phyloP scores from a whole-genome alignment of 441 rosid genomes.

The Caryocar brasiliense region DNA sequence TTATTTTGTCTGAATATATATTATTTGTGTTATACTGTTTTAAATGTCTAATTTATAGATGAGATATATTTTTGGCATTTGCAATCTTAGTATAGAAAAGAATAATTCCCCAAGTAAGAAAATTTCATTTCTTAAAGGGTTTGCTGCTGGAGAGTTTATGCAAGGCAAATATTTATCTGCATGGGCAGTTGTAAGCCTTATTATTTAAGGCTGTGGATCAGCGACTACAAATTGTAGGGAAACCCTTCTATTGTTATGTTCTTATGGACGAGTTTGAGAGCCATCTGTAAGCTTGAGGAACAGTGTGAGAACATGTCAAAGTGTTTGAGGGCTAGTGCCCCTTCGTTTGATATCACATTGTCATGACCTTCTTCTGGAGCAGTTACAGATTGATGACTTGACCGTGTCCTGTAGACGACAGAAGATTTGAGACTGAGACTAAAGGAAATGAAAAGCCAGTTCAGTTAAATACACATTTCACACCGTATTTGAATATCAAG shows the following conservation, averaged over 20 bases:
- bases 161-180: slow-evolving; percentile 27
- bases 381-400: too few species aligned
- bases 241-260: background rate
- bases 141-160: slow-evolving; percentile 24
- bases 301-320: too few species aligned
- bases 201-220: too few species aligned
- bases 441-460: slow-evolving; percentile 22
- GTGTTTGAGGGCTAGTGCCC: too few species aligned
- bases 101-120: slow-evolving; percentile 31
- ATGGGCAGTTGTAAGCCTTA: too few species aligned
- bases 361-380: slow-evolving; percentile 9
- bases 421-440: slow-evolving; percentile 22
- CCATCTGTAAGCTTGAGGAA: too few species aligned
- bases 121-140: slow-evolving; percentile 25
- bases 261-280: too few species aligned
- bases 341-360: background rate
- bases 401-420: too few species aligned
- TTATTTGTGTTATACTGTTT: too few species aligned
- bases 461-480: slow-evolving; percentile 28
- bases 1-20: background rate
- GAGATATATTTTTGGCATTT: background rate
- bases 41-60: too few species aligned
- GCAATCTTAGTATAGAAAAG: slow-evolving; percentile 24
- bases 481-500: slow-evolving; percentile 25
- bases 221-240: background rate